A percentile compares a stretch with the other conserved stretches of the same genome.
phyloP scores from a whole-genome alignment of 2,329 filamentous ascomycete species.

The Endothia cerciana region DNA sequence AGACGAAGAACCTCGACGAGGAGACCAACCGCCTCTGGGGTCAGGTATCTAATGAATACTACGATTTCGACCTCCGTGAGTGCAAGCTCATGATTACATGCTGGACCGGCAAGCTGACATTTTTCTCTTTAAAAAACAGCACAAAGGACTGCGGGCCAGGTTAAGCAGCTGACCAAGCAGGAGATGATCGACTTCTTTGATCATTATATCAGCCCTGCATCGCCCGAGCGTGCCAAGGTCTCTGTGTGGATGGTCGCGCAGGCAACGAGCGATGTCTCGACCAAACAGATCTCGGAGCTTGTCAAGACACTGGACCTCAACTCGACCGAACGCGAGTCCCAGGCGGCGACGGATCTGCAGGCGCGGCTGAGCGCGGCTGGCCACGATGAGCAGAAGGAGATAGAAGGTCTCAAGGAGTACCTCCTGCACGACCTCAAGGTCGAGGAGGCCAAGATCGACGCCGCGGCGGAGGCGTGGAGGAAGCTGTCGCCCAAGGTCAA shows the following conservation, averaged over 20 bases:
- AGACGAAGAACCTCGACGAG: constrained; percentile 86
- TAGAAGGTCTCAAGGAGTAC: constrained; percentile 55
- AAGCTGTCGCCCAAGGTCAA: constrained; percentile 40
- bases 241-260: constrained; percentile 84
- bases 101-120: constrained; percentile 10
- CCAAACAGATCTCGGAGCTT: constrained; percentile 47
- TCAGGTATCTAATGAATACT: constrained; percentile 83
- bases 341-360: constrained; percentile 40
- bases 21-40: constrained; percentile 84
- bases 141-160: constrained; percentile 58
- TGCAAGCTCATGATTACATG: constrained; percentile 28
- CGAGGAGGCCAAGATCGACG: constrained; percentile 53
- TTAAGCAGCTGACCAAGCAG: constrained; percentile 75
- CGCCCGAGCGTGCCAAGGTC: constrained; percentile 76
- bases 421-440: constrained; percentile 53
- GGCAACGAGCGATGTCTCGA: constrained; percentile 51
- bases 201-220: constrained; percentile 74
- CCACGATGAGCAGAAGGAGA: constrained; percentile 52
- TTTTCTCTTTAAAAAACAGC: constrained; percentile 12
- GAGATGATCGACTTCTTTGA: constrained; percentile 82
- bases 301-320: constrained; percentile 42
- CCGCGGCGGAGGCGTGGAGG: constrained; percentile 43
- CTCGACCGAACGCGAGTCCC: constrained; percentile 36
- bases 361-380: constrained; percentile 40
- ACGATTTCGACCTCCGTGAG: constrained; percentile 86